These are phyloP conservation scores for Gracilariopsis chorda DNA, from an alignment of 23 red algal genomes.

Conservation along the genomic window DNA sequence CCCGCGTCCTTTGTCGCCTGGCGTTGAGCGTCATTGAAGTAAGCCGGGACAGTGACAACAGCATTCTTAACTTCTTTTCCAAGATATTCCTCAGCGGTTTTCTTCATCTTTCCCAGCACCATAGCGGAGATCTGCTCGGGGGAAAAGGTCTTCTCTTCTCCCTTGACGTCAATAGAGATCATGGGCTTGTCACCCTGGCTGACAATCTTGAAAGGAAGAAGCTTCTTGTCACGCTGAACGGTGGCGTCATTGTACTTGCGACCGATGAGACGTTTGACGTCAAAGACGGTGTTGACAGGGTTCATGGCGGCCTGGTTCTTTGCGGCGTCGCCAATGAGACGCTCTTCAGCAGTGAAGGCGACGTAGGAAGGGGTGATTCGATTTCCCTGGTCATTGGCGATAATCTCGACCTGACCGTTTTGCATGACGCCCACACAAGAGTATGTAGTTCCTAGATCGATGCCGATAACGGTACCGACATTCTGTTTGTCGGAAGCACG, in stretches of 20 bases:
- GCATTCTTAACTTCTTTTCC: conserved; percentile 92
- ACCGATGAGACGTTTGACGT: conserved; percentile 97
- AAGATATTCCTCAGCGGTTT: conserved; percentile 97
- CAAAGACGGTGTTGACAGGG: conserved; percentile 89
- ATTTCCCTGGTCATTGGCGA: conserved; percentile 97
- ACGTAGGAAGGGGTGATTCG: conserved; percentile 98
- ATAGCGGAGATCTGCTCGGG: conserved; percentile 98
- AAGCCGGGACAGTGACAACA: conserved; percentile 97
- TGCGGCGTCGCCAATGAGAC: conserved; percentile 94
- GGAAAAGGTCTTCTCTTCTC: conserved; percentile 85
- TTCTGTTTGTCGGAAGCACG: conserved; percentile 42
- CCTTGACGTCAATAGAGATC: conserved; percentile 84
- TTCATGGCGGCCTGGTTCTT: conserved; percentile 99
- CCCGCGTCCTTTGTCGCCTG: conserved; percentile 98
- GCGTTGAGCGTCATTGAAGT: conserved; percentile 98
- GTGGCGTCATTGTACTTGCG: conserved; percentile 86
- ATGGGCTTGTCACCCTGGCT: conserved; percentile 95
- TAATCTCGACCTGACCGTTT: conserved; percentile 98
- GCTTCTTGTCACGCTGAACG: conserved; percentile 95
- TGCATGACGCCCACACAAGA: conserved; percentile 97
- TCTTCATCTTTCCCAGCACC: conserved; percentile 99
- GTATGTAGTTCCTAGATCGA: conserved; percentile 98
- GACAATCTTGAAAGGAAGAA: conserved; percentile 92
- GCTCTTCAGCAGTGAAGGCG: conserved; percentile 90
- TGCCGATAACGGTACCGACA: conserved; percentile 94